Evolutionary conservation across 768 basidiomycete species (phyloP), one percentile per base, ranked within the genome.

Genomic region (Psilocybe subaeruginosa): DNA sequence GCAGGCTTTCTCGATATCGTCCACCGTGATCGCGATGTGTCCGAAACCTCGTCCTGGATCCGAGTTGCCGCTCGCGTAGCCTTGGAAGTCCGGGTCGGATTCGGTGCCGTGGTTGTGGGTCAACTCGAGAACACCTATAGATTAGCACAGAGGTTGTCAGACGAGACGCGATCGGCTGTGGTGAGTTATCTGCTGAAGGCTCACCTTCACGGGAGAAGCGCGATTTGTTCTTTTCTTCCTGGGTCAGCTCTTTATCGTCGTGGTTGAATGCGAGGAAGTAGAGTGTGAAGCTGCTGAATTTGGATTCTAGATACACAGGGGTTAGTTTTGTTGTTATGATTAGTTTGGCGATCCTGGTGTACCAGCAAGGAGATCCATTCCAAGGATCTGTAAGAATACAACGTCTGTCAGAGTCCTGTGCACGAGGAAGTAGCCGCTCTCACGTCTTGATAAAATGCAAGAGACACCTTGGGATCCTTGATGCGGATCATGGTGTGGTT

Each of bases 61-160:
- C 3, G 84, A 72, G 76, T 99, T 99, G 1, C 97, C 97, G 68
- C 74, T 90, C 8, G 87, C 82, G 73, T 97, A 98, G 37, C 93
- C 95, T 67, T 86, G 73, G 80, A 95, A 95, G 64, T 75, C 75
- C 54, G 86, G 67, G 71, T 96, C 90, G 58, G 76, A 78, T 77
- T 99, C 97, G 59, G 93, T 93, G 58, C 95, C 93, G 72, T 95
- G 92, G 79, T 95, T 94, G 78, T 91, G 88, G 1, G 91, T 94
- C 52, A 95, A 82, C 73, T 96, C 93, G 61, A 95, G 84, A 65
- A 95, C 76, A 56, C 88, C 90, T 91, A n/a, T 14, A 8, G 41
- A 43, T 43, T 43, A 16, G 23, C 23, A 23, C 23, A 23, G 2
- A 23, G 2, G 2, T 23, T 23, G 23, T 23, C 0, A 23, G 23